Conservation (phyloP, 345 rosid species). For the Eucalyptus dawsonii region DNA sequence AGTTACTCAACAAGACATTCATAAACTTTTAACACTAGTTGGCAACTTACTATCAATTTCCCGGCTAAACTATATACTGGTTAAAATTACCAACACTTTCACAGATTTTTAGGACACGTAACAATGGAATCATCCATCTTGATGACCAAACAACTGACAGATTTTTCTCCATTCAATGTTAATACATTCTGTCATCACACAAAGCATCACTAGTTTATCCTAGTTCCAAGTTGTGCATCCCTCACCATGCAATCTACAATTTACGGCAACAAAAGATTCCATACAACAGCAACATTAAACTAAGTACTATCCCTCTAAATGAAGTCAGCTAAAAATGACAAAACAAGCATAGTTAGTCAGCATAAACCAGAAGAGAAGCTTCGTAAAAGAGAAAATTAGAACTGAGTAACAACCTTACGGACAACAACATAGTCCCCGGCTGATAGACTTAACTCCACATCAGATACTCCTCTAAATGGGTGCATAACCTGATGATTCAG, state of each 20-base stretch:
- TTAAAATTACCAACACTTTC: neutral
- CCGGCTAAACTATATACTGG: neutral
- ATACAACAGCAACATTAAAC: neutral
- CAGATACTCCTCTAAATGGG: slow-evolving; percentile 68
- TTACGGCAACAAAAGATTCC: neutral
- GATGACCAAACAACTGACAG: neutral
- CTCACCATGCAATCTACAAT: neutral
- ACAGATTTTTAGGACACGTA: neutral
- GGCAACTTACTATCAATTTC: neutral
- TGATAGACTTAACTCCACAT: slow-evolving; percentile 65
- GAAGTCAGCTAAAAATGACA: neutral
- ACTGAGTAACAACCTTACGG: slow-evolving; percentile 54
- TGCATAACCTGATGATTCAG: slow-evolving; percentile 53
- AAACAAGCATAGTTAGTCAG: neutral
- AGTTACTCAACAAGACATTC: neutral
- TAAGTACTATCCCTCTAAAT: neutral
- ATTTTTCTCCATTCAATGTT: neutral
- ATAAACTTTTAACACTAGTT: neutral
- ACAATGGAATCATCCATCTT: neutral
- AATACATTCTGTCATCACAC: neutral
- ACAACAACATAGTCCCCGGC: slow-evolving; percentile 88
- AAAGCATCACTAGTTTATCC: neutral
- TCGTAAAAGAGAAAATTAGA: neutral
- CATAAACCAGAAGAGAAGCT: neutral
- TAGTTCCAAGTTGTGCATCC: neutral